Evolutionary conservation across 1,284 basidiomycete species (phyloP), one percentile per base, ranked within the genome.

Genomic region (Cutaneotrichosporon mucoides): DNA sequence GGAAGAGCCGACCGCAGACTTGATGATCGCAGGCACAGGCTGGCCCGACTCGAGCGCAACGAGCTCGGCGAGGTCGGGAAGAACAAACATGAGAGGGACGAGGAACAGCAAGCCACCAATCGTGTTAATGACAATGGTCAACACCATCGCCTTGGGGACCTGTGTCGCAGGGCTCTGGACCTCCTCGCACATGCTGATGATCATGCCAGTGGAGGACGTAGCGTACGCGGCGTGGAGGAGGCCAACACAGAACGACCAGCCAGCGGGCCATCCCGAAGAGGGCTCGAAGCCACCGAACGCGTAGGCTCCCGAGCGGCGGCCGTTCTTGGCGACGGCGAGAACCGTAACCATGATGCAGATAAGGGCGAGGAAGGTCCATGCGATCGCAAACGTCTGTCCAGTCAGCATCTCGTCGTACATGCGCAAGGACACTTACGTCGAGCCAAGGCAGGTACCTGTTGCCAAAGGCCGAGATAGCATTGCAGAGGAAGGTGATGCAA

Each of bases 71-170:
- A 80, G 69, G 59, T 79, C 76, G 4, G 77, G 76, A 12, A 80
- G 71, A 47, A 79, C 73, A 66, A 81, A 80, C 46, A 79, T 68
- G 37, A 81, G 71, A 33, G 79, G 77, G 13, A 81, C 68, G 52
- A 81, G 65, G 66, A 71, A 73, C 51, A 72, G 55, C 40, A 72
- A 58, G 33, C 72, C 72, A n/a, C 70, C 61, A 15, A 66, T 36
- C 9, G 65, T 67, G 62, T 71, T 73, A 49, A 48, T 51, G 47
- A 35, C 41, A 15, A 59, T 55, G 38, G 47, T 60, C n/a, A 55
- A 34, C 37, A 57, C 52, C 76, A 76, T 67, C 56, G 78, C 71
- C 66, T 73, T 61, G 59, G 79, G 71, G 50, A 79, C 68, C 67
- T 69, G 63, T 42, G 67, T 49, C 58, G 78, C 57, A 57, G 77